Conservation (phyloP, 106 monocot species). For the Dendrobium chrysotoxum region DNA sequence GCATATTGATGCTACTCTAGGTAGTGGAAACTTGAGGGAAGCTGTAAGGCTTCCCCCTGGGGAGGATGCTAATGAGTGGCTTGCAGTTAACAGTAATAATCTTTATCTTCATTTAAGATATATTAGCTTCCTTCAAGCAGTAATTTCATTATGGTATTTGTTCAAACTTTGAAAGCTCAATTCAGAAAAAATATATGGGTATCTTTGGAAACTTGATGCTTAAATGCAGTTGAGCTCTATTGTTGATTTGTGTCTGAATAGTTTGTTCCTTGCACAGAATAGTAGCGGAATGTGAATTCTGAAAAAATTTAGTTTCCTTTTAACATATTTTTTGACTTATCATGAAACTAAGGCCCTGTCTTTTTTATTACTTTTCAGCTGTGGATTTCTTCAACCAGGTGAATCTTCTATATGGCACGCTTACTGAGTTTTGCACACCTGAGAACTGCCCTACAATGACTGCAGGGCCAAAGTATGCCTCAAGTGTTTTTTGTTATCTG, state of each 20-base stretch:
- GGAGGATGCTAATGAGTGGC: slow-evolving; percentile 94
- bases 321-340: slow-evolving; percentile 1
- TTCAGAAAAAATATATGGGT: background rate
- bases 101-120: slow-evolving; percentile 11
- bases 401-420: slow-evolving; percentile 94
- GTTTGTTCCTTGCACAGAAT: background rate
- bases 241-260: background rate
- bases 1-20: slow-evolving; percentile 95
- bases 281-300: background rate
- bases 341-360: slow-evolving; percentile 4
- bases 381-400: slow-evolving; percentile 99
- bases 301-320: slow-evolving; percentile 1
- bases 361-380: slow-evolving; percentile 49
- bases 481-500: background rate
- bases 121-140: background rate
- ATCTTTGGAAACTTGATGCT: background rate
- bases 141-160: background rate
- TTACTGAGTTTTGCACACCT: slow-evolving; percentile 91
- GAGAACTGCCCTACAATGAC: slow-evolving; percentile 98
- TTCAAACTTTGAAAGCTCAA: background rate
- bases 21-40: slow-evolving; percentile 97
- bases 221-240: background rate
- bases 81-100: slow-evolving; percentile 92
- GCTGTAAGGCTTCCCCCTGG: slow-evolving; percentile 96
- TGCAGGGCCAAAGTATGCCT: slow-evolving; percentile 88